A percentile compares a stretch with the other conserved stretches of the same genome.
These are phyloP conservation scores for Moricandia arvensis DNA, from an alignment of 345 rosid species.

Conservation along the genomic window DNA sequence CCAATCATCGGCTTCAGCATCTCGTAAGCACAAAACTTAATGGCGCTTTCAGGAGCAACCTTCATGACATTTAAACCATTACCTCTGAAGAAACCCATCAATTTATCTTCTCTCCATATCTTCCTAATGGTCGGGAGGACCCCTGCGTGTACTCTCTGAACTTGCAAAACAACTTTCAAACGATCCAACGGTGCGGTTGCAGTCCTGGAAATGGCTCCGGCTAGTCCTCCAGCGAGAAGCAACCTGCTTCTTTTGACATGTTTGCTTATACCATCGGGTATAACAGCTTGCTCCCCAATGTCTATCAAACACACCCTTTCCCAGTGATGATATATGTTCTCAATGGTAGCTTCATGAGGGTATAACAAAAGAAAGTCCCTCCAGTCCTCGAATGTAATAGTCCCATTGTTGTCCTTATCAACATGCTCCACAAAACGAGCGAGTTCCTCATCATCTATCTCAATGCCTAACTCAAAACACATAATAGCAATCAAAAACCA, in stretches of 20 bases:
- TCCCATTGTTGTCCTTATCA: conserved; percentile 95
- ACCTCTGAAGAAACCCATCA: conserved; percentile 89
- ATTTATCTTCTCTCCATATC: conserved; percentile 73
- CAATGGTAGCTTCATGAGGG: conserved; percentile 96
- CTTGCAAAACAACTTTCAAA: conserved; percentile 84
- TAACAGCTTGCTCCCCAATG: conserved; percentile 94
- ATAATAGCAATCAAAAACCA: not conserved
- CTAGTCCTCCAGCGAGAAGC: conserved; percentile 92
- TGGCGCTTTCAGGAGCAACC: conserved; percentile 98
- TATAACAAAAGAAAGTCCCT: conserved; percentile 93
- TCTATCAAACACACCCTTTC: conserved; percentile 93
- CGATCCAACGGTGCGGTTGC: conserved; percentile 96
- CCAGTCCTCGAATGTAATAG: conserved; percentile 98
- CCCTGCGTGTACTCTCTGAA: conserved; percentile 62
- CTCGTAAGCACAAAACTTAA: conserved; percentile 87
- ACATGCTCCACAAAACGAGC: conserved; percentile 97
- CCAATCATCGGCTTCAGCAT: conserved; percentile 68
- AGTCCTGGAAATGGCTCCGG: conserved; percentile 96
- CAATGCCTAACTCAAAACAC: conserved; percentile 58
- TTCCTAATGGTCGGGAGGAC: conserved; percentile 62
- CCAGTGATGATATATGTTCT: conserved; percentile 89
- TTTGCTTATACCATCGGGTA: conserved; percentile 92
- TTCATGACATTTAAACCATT: conserved; percentile 92
- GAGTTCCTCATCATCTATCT: conserved; percentile 88
- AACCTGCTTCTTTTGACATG: conserved; percentile 72